Percentiles rank a stretch among this genome's conserved stretches.
Conservation (phyloP, 2,329 filamentous ascomycete genomes). For the Epichloe coenophiala region DNA sequence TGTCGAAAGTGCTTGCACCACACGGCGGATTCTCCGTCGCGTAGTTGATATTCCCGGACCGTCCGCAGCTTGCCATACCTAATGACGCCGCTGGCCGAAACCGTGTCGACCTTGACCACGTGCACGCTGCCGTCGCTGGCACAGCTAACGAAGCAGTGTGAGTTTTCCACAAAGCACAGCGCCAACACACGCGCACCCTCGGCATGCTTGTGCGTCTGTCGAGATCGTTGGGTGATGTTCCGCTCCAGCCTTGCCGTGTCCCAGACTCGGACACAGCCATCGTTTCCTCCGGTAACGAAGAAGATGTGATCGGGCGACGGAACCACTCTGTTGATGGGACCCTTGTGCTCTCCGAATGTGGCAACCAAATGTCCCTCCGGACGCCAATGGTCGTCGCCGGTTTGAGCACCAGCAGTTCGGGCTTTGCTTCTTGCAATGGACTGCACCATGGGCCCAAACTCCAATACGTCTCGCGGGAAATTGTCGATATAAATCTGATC, state of each 20-base stretch:
- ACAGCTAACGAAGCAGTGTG: conserved; percentile 84
- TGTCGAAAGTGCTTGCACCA: conserved; percentile 88
- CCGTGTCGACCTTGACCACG: conserved; percentile 64
- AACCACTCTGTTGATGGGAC: conserved; percentile 66
- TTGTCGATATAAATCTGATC: conserved; percentile 74
- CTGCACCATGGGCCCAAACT: conserved; percentile 71
- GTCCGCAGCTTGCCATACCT: conserved; percentile 68
- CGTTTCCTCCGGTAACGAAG: conserved; percentile 86
- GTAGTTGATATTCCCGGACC: conserved; percentile 70
- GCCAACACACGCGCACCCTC: conserved; percentile 61
- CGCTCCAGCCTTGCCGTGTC: conserved; percentile 81
- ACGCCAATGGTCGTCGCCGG: conserved; percentile 50
- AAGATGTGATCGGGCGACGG: conserved; percentile 85
- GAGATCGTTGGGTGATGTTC: conserved; percentile 76
- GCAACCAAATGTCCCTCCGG: conserved; percentile 76
- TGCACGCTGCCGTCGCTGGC: conserved; percentile 83
- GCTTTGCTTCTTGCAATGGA: conserved; percentile 46
- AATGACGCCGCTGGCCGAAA: conserved; percentile 32
- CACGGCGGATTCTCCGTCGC: conserved; percentile 60
- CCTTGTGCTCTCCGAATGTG: conserved; percentile 77
- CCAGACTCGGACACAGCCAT: conserved; percentile 86
- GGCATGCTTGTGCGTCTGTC: conserved; percentile 70
- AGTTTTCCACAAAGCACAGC: conserved; percentile 84
- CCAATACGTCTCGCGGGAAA: conserved; percentile 49
- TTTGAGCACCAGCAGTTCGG: conserved; percentile 30